A percentile compares a stretch with the other conserved stretches of the same genome.
These are phyloP conservation scores for Neofusicoccum laricinum DNA, from an alignment of 2,329 filamentous ascomycete genomes.

Conservation along the genomic window DNA sequence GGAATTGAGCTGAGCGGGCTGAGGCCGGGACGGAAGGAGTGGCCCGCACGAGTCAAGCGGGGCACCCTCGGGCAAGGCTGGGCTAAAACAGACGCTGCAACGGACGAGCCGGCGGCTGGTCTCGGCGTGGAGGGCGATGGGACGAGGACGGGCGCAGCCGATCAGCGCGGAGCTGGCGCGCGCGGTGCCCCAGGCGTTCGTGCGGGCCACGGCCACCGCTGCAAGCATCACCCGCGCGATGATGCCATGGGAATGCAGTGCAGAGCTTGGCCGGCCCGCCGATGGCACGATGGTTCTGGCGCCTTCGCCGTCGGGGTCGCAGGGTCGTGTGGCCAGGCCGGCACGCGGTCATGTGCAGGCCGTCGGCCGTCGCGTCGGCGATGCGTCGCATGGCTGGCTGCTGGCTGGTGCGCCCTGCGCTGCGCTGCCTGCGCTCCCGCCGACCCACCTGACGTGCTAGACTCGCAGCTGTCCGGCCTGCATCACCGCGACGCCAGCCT, in stretches of 20 bases:
- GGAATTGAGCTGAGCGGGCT: too few relatives aligned
- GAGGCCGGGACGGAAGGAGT: too few relatives aligned
- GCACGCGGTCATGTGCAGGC: neutral
- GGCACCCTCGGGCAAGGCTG: too few relatives aligned
- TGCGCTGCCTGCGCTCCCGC: neutral
- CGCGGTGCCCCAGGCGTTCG: neutral
- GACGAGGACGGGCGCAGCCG: neutral
- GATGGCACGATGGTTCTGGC: too few relatives aligned
- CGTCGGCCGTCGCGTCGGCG: neutral
- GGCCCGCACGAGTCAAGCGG: neutral
- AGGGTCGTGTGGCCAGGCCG: neutral
- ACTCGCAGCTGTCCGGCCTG: neutral
- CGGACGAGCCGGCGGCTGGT: neutral
- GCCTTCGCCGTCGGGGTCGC: too few relatives aligned
- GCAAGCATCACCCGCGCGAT: neutral
- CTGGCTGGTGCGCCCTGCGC: neutral
- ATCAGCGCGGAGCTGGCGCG: neutral
- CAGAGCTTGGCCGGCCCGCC: neutral
- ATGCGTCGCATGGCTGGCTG: neutral
- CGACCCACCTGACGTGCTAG: neutral
- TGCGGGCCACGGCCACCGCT: neutral
- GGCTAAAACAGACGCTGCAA: neutral
- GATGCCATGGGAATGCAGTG: slow-evolving; percentile 6
- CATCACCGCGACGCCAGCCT: neutral
- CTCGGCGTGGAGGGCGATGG: neutral